phyloP scores from a whole-genome alignment of 768 basidiomycete species.

The Coprinopsis cinerea region DNA sequence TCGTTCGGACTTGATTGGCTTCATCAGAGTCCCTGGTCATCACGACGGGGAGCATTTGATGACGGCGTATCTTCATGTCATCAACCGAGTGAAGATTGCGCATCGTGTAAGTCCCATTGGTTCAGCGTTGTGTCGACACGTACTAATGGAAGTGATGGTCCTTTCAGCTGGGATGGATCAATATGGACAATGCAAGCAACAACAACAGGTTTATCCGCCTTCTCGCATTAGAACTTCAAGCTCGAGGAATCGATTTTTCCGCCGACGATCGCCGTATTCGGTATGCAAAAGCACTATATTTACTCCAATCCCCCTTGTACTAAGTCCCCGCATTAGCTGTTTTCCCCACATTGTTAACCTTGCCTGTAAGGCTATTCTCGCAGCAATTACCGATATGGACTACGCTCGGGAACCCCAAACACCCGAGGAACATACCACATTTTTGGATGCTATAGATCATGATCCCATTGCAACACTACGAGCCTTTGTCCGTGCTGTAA shows the following conservation, averaged over 20 bases:
- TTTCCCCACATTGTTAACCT: slow-evolving; percentile 23
- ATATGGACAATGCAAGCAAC: slow-evolving; percentile 18
- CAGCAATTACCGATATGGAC: slow-evolving; percentile 13
- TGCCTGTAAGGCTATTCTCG: slow-evolving; percentile 16
- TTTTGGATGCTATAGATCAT: background rate
- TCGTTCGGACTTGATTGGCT: slow-evolving; percentile 22
- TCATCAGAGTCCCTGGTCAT: slow-evolving; percentile 22
- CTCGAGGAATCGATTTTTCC: slow-evolving; percentile 10
- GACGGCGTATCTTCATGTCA: slow-evolving; percentile 14
- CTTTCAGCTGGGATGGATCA: slow-evolving; percentile 15
- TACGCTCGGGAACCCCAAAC: slow-evolving; percentile 3
- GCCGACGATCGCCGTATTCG: slow-evolving; percentile 9
- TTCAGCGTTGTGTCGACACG: background rate
- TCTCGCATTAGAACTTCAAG: slow-evolving; percentile 7
- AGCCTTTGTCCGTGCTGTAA: slow-evolving; percentile 12
- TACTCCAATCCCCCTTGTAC: background rate
- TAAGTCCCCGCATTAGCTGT: slow-evolving; percentile 11
- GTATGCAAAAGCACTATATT: slow-evolving; percentile 10
- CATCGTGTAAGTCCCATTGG: background rate
- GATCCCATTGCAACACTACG: slow-evolving; percentile 13
- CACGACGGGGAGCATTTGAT: slow-evolving; percentile 26
- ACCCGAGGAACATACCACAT: background rate
- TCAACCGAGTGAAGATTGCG: background rate
- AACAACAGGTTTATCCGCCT: slow-evolving; percentile 13
- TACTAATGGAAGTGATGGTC: background rate